Conservation (phyloP, 768 basidiomycete species). For the Hygrophoropsis aurantiaca region DNA sequence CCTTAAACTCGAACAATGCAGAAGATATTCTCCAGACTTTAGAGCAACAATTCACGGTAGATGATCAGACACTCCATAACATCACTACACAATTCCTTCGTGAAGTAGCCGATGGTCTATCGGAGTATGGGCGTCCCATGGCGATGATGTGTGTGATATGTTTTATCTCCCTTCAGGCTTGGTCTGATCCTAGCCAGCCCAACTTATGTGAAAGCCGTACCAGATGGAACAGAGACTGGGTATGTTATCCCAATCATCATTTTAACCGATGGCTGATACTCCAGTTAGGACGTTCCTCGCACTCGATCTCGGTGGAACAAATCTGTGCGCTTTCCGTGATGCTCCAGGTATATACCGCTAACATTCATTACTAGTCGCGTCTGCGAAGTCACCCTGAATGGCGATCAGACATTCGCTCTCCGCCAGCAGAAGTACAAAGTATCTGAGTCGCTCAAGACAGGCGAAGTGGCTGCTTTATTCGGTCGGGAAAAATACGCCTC, state of each 20-base stretch:
- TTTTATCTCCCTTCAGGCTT: neutral
- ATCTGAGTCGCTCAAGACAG: slow-evolving; percentile 89
- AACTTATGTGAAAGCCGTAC: slow-evolving; percentile 93
- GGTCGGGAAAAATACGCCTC: slow-evolving; percentile 45
- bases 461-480: slow-evolving; percentile 84
- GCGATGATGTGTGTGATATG: slow-evolving; percentile 78
- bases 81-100: slow-evolving; percentile 80
- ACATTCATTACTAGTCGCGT: slow-evolving; percentile 65
- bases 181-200: slow-evolving; percentile 50
- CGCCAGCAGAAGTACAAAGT: slow-evolving; percentile 97
- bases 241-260: slow-evolving; percentile 33
- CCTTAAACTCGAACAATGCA: slow-evolving; percentile 39
- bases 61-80: slow-evolving; percentile 55
- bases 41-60: slow-evolving; percentile 70
- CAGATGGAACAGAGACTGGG: slow-evolving; percentile 93
- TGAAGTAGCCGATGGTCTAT: slow-evolving; percentile 76
- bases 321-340: slow-evolving; percentile 64
- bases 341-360: neutral
- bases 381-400: slow-evolving; percentile 90
- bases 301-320: slow-evolving; percentile 95
- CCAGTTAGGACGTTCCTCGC: slow-evolving; percentile 84
- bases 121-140: slow-evolving; percentile 74
- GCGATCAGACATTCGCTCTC: slow-evolving; percentile 84
- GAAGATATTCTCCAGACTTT: slow-evolving; percentile 61
- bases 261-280: slow-evolving; percentile 7